phyloP scores from a whole-genome alignment of 1,139 yeast species.

The Yamadazyma atlantica region DNA sequence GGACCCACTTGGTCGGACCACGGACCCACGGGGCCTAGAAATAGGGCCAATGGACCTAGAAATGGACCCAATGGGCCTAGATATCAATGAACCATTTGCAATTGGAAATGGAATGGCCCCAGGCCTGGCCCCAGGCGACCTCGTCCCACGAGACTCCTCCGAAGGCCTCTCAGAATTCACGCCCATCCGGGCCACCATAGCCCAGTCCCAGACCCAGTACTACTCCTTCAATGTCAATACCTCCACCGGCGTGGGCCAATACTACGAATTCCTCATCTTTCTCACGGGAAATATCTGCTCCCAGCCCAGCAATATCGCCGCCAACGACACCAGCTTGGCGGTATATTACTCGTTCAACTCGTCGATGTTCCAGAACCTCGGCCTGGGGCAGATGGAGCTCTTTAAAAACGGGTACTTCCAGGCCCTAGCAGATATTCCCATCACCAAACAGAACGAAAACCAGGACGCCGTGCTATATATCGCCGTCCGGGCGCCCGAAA shows the following conservation, averaged over 20 bases:
- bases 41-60: too few species aligned
- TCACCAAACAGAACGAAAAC: slow-evolving; percentile 16
- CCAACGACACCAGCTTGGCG: slow-evolving; percentile 38
- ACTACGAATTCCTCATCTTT: slow-evolving; percentile 55
- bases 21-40: too few species aligned
- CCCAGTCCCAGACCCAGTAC: slow-evolving; percentile 39
- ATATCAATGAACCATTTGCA: slow-evolving; percentile 6
- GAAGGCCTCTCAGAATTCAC: slow-evolving; percentile 43
- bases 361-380: slow-evolving; percentile 33
- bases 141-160: too few species aligned
- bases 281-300: slow-evolving; percentile 60
- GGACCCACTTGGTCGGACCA: too few species aligned
- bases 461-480: slow-evolving; percentile 39
- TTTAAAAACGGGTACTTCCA: slow-evolving; percentile 54
- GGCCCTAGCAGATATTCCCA: slow-evolving; percentile 48
- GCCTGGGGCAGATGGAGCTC: slow-evolving; percentile 29
- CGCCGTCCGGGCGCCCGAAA: slow-evolving; percentile 48
- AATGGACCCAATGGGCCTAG: too few species aligned
- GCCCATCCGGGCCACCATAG: slow-evolving; percentile 41
- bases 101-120: too few species aligned
- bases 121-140: too few species aligned
- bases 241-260: slow-evolving; percentile 45
- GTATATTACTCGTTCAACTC: slow-evolving; percentile 53
- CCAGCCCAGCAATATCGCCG: slow-evolving; percentile 37
- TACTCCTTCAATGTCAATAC: slow-evolving; percentile 49